Base-by-base conservation (phyloP, 352 stramenopile genomes). In the Pythium dissimile region DNA sequence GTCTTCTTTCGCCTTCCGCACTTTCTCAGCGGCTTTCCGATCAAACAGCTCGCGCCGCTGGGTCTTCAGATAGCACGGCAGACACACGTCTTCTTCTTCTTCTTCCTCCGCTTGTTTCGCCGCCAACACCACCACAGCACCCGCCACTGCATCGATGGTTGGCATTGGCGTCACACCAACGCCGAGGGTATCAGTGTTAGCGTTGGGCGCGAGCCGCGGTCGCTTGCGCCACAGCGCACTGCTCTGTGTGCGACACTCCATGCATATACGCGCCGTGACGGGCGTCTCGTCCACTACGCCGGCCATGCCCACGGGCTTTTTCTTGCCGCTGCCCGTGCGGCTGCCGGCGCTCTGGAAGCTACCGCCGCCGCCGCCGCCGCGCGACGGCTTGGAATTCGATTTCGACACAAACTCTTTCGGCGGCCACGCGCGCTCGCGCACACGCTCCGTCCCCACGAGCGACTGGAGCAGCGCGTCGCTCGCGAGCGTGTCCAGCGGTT, bases 391-490 rank as follows among this genome's bases (percentile, higher is more conserved):
- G 5, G 51, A 32, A 18, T 69, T 62, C 2, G 70, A 65, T 54
- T 89, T 89, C n/a, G 82, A 56, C 34, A 77, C 69, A 57, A 92
- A 91, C 59, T 91, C 85, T 24, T 71, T 74, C 0, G 85, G 85
- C 20, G 85, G 85, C 85, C 85, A 95, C 23, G 70, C 53, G 4
- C 80, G 80, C 5, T 92, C 81, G 18, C 80, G 81, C 34, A 84
- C 72, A 28, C 66, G 72, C 35, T 80, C 54, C 20, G 56, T 60
- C 0, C 71, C 46, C 13, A 62, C 37, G 0, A 61, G 35, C 50
- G 51, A 56, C 51, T 51, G 43, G 3, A 61, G 34, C 35, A 71
- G 35, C 35, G 34, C 24, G 15, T 66, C 59, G 28, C 48, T 45
- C 16, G 62, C 45, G 15, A 32, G 18, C 9, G 15, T 38, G 0